Percentiles rank a stretch among this genome's conserved stretches.
These are phyloP conservation scores for Aspergillus texensis DNA, from an alignment of 2,329 filamentous ascomycete species.

Conservation along the genomic window DNA sequence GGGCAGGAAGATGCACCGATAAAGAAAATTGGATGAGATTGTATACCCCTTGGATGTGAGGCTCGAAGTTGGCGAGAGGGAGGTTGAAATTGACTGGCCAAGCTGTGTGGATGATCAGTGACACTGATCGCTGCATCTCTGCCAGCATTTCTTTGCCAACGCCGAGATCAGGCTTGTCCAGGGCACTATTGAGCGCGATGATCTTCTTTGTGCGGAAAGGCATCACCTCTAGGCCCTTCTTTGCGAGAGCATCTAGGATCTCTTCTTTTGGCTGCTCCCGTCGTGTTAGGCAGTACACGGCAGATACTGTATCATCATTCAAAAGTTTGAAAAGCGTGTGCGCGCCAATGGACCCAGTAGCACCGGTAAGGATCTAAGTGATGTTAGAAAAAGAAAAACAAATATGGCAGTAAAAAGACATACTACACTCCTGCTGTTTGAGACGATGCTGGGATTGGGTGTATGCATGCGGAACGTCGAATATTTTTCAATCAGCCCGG, in stretches of 20 bases:
- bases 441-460: slow-evolving; percentile 26
- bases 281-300: slow-evolving; percentile 44
- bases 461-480: slow-evolving; percentile 42
- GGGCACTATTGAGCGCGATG: slow-evolving; percentile 40
- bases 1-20: slow-evolving; percentile 31
- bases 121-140: slow-evolving; percentile 43
- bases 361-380: slow-evolving; percentile 43
- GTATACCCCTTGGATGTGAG: slow-evolving; percentile 48
- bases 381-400: not conserved
- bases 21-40: slow-evolving; percentile 52
- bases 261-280: slow-evolving; percentile 23
- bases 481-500: slow-evolving; percentile 51
- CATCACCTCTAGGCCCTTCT: slow-evolving; percentile 27
- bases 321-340: slow-evolving; percentile 45
- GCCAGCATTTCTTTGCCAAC: slow-evolving; percentile 40
- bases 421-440: slow-evolving; percentile 26
- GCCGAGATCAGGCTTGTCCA: slow-evolving; percentile 48
- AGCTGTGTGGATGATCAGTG: slow-evolving; percentile 55
- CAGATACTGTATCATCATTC: slow-evolving; percentile 35
- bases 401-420: not conserved
- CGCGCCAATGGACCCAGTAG: slow-evolving; percentile 48
- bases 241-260: slow-evolving; percentile 24
- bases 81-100: slow-evolving; percentile 61
- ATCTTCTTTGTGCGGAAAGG: slow-evolving; percentile 37
- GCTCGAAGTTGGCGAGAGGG: slow-evolving; percentile 51